phyloP scores from a whole-genome alignment of 352 stramenopile species.

The Phytophthora nicotianae region DNA sequence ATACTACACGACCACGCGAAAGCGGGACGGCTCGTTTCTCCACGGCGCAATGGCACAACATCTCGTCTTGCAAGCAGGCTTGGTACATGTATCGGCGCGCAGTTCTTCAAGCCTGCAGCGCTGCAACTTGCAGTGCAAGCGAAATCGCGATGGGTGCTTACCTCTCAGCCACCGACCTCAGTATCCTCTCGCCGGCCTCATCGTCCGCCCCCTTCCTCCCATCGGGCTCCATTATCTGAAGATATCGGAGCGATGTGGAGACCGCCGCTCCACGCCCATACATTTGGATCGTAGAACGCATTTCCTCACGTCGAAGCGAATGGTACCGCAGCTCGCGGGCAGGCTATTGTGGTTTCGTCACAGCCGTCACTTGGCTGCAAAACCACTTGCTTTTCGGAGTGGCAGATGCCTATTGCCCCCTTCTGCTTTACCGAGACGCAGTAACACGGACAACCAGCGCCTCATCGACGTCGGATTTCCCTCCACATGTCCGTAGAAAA shows the following conservation, averaged over 20 bases:
- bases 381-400: conserved; percentile 7
- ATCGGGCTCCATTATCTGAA: conserved; percentile 10
- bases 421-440: not conserved
- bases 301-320: conserved; percentile 4
- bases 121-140: not conserved
- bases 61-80: not conserved
- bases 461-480: conserved; percentile 12
- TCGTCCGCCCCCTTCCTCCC: conserved; percentile 8
- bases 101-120: not conserved
- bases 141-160: not conserved
- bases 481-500: conserved; percentile 29
- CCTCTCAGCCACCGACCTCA: conserved; percentile 2
- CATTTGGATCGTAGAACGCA: conserved; percentile 16
- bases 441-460: conserved; percentile 14
- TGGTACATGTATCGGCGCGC: too few relatives aligned
- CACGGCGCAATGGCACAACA: conserved; percentile 6
- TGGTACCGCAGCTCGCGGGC: not conserved
- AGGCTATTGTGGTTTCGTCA: conserved; percentile 12
- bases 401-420: conserved; percentile 10
- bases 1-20: conserved; percentile 14
- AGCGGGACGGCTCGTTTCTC: conserved; percentile 20
- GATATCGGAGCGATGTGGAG: conserved; percentile 21
- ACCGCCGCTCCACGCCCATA: conserved; percentile 1
- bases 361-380: conserved; percentile 10
- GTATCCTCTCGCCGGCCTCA: not conserved